These are phyloP conservation scores for Aaosphaeria pasadenensis DNA, from an alignment of 2,329 filamentous ascomycete species.

Conservation along the genomic window DNA sequence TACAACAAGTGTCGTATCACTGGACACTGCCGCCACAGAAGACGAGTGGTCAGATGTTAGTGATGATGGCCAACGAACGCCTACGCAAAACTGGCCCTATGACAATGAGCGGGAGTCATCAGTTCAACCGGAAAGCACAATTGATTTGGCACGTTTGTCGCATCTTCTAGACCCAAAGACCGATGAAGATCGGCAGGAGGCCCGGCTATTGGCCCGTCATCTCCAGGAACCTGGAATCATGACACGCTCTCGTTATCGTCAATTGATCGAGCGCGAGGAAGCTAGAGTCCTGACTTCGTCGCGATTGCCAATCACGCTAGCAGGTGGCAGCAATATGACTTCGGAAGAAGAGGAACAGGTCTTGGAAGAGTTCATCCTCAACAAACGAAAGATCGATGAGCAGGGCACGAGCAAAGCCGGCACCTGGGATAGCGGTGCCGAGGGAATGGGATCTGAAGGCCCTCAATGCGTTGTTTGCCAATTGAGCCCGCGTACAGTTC, in stretches of 20 bases:
- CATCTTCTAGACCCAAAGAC: constrained; percentile 77
- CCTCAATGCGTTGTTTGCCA: constrained; percentile 95
- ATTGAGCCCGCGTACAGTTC: constrained; percentile 76
- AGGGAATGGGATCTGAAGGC: constrained; percentile 68
- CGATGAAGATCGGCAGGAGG: constrained; percentile 75
- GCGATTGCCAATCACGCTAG: constrained; percentile 31
- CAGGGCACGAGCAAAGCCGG: constrained; percentile 31
- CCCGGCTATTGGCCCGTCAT: constrained; percentile 76
- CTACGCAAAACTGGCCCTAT: constrained; percentile 64
- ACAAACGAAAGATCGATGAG: constrained; percentile 44
- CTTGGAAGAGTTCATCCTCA: constrained; percentile 59
- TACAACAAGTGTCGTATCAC: constrained; percentile 76
- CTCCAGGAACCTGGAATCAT: constrained; percentile 68
- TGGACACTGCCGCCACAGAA: constrained; percentile 43
- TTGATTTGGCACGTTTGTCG: constrained; percentile 69
- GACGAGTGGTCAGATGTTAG: constrained; percentile 43
- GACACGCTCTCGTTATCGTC: constrained; percentile 76
- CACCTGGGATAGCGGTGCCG: constrained; percentile 67
- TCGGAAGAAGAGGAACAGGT: constrained; percentile 56
- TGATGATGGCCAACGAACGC: constrained; percentile 62
- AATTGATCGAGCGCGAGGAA: constrained; percentile 65
- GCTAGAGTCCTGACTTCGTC: constrained; percentile 61
- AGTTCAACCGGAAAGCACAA: constrained; percentile 43
- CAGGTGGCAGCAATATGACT: constrained; percentile 26
- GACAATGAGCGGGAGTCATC: constrained; percentile 50